Base-by-base conservation (phyloP, 2,329 filamentous ascomycete genomes). In the Scorias spongiosa region DNA sequence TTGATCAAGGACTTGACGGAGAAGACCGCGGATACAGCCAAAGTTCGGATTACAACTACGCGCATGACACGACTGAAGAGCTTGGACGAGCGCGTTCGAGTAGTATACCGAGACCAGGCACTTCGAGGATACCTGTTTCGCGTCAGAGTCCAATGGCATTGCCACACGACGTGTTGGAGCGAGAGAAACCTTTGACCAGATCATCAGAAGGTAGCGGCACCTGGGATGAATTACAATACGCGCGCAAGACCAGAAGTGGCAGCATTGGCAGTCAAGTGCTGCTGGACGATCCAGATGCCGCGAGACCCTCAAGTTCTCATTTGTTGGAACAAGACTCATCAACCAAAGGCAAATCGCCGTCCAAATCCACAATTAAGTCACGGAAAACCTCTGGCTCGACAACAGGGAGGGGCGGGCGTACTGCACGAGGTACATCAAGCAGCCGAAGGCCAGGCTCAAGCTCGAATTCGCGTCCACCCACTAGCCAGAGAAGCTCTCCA, bases 121-220 rank as follows among this genome's bases (percentile, higher is more conserved):
- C 74, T 2, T 94, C 89, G 39, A 79, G 85, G 43, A 95, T 98
- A 58, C 91, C 91, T 1, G 72, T 96, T 32, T 79, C 86, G 28
- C 88, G 85, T 54, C 68, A 75, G 11, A 94, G 85, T 58, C 82
- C 84, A 2, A 74, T 78, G 15, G 86, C 87, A 10, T 80, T 93
- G 46, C 75, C 84, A 2, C 62, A 74, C 42, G 76, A 81, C 41
- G 76, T 80, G 49, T 69, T 85, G 39, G 87, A 89, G 51, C 76
- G 87, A 49, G 81, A 86, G 53, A 78, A 76, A 18, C 78, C 78
- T 17, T 68, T 81, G 39, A 66, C 72, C 44, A 76, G 87, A 36
- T 36, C 32, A 36, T 15, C 46, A 74, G 70, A 43, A 65, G 74
- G 41, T 68, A 76, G 72, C 47, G 70, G 70, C 48, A 71, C 72